Evolutionary conservation across 192 early-diverging fungal genomes (phyloP).

Genomic region (Entrophospora sp.): DNA sequence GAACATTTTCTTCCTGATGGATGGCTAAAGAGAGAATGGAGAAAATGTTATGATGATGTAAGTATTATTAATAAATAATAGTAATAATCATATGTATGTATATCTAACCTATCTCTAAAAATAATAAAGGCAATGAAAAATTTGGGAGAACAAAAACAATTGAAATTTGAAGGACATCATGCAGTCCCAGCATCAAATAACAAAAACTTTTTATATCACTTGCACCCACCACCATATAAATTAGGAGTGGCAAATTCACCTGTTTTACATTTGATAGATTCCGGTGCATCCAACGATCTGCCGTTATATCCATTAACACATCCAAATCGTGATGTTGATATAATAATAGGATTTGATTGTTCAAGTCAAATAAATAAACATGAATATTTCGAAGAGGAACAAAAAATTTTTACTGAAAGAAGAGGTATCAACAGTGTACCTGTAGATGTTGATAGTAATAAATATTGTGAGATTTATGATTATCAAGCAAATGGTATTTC

Average conservation of each 20-base stretch:
- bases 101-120: no score
- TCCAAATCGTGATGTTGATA: constrained; percentile 56
- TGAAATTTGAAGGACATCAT: neutral
- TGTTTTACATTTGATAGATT: constrained; percentile 49
- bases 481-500: neutral
- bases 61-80: no score
- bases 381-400: constrained; percentile 50
- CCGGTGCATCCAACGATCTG: constrained; percentile 72
- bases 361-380: constrained; percentile 62
- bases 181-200: constrained; percentile 44
- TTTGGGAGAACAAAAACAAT: neutral
- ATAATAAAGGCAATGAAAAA: neutral
- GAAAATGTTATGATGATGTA: neutral
- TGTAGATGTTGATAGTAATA: neutral
- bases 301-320: constrained; percentile 66
- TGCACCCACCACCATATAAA: constrained; percentile 43
- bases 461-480: neutral
- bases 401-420: neutral
- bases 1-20: neutral
- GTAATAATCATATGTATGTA: no score
- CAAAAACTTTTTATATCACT: constrained; percentile 56
- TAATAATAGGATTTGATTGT: constrained; percentile 65
- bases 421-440: neutral
- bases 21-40: neutral
- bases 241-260: neutral